Percentiles rank a stretch among this genome's conserved stretches.
Conservation (phyloP, 116 monocot genomes). For the Cymodocea nodosa region DNA sequence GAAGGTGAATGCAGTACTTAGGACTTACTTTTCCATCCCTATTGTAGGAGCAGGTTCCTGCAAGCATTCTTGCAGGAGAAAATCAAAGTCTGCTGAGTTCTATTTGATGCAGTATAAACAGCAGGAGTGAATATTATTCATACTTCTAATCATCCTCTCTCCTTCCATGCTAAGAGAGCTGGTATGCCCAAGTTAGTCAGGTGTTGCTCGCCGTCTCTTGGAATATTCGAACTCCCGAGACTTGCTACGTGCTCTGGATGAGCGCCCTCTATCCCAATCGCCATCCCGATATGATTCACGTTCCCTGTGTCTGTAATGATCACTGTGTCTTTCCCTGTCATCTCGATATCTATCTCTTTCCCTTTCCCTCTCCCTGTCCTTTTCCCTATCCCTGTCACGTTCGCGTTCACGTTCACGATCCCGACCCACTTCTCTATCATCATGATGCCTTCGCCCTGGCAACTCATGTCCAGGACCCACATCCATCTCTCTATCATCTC, state of each 20-base stretch:
- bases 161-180: neutral
- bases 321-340: slow-evolving; percentile 27
- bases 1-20: no score
- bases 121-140: neutral
- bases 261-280: slow-evolving; percentile 38
- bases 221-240: slow-evolving; percentile 25
- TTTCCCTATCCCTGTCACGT: slow-evolving; percentile 18
- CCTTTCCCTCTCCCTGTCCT: slow-evolving; percentile 46
- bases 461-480: slow-evolving; percentile 32
- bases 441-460: slow-evolving; percentile 38
- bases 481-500: slow-evolving; percentile 59
- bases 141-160: neutral
- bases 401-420: slow-evolving; percentile 32
- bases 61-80: neutral
- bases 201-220: slow-evolving; percentile 12
- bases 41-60: neutral
- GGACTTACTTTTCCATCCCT: slow-evolving; percentile 1
- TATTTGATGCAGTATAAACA: neutral
- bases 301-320: slow-evolving; percentile 19
- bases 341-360: slow-evolving; percentile 33
- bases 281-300: slow-evolving; percentile 31
- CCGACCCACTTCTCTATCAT: slow-evolving; percentile 40
- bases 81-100: neutral
- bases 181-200: neutral
- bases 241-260: slow-evolving; percentile 47